Percentiles rank a stretch among this genome's conserved stretches.
phyloP scores from a whole-genome alignment of 306 rosid species.

The Abrus pulchellus region DNA sequence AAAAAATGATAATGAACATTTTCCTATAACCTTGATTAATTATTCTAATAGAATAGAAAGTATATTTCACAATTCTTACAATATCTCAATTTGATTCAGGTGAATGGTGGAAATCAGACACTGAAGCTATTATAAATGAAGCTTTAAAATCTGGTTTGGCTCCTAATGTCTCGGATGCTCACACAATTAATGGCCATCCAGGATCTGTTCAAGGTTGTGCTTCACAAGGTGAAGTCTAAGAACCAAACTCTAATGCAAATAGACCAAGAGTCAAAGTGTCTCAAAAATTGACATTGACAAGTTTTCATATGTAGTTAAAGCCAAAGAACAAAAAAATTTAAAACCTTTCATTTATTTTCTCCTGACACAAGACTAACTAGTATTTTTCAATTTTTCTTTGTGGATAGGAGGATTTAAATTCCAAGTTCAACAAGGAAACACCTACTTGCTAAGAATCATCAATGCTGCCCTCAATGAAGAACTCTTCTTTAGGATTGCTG shows the following conservation, averaged over 20 bases:
- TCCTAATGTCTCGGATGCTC: constrained; percentile 92
- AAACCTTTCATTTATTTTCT: not conserved
- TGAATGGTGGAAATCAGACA: constrained; percentile 98
- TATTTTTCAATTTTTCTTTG: not conserved
- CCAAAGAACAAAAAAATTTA: not conserved
- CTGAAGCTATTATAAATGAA: constrained; percentile 77
- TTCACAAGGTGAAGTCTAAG: constrained; percentile 60
- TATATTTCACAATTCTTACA: constrained; percentile 2
- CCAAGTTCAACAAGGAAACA: constrained; percentile 64
- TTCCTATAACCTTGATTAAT: constrained; percentile 1
- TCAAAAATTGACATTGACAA: not conserved
- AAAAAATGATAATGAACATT: not conserved
- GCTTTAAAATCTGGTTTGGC: constrained; percentile 83
- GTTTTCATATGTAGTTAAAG: not conserved
- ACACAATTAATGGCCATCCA: constrained; percentile 78
- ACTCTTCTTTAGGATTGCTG: constrained; percentile 83
- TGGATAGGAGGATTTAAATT: constrained; percentile 62
- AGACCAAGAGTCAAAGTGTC: not conserved
- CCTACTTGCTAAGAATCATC: constrained; percentile 76
- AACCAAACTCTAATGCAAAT: not conserved
- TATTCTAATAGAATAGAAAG: not conserved
- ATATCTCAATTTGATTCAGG: constrained; percentile 58
- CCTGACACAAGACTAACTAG: not conserved
- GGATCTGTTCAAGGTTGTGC: constrained; percentile 64
- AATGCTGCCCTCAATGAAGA: constrained; percentile 95